Percentiles rank a stretch among this genome's conserved stretches.
These are phyloP conservation scores for Hanseniaspora lindneri DNA, from an alignment of 805 yeast species.

Conservation along the genomic window DNA sequence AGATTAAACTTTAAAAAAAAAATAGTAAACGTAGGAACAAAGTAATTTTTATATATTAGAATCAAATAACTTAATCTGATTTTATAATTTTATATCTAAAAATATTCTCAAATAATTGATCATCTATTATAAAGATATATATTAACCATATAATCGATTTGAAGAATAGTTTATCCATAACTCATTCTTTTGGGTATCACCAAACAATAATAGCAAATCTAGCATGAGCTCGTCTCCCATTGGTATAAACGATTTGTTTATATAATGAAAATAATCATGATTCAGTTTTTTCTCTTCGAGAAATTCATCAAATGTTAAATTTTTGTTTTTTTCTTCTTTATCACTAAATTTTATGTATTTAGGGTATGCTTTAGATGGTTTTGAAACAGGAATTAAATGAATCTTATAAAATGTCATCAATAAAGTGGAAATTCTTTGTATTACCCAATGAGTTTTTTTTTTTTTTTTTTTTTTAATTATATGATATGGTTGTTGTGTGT, in stretches of 20 bases:
- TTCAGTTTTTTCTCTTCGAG: not conserved
- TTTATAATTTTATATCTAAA: not conserved
- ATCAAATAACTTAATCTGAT: too few relatives aligned
- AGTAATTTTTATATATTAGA: too few relatives aligned
- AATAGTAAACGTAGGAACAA: too few relatives aligned
- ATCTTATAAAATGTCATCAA: conserved; percentile 7
- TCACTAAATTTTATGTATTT: conserved; percentile 5
- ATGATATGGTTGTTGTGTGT: too few relatives aligned
- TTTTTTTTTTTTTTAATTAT: too few relatives aligned
- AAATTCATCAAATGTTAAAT: conserved; percentile 4
- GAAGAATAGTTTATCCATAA: conserved; percentile 30
- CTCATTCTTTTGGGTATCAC: conserved; percentile 23
- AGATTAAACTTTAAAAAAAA: conserved; percentile 15
- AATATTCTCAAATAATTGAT: too few relatives aligned
- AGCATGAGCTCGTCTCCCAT: conserved; percentile 28
- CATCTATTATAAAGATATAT: too few relatives aligned
- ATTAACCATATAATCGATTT: conserved; percentile 27
- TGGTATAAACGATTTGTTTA: conserved; percentile 31
- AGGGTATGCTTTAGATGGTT: conserved; percentile 9
- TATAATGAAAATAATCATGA: conserved; percentile 24
- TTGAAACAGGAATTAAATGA: conserved; percentile 3
- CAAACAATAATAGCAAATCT: conserved; percentile 27
- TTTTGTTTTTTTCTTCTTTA: conserved; percentile 2
- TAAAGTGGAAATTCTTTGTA: too few relatives aligned
- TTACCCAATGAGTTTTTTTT: too few relatives aligned